phyloP scores from a whole-genome alignment of 345 rosid species.

The Hibiscus trionum region DNA sequence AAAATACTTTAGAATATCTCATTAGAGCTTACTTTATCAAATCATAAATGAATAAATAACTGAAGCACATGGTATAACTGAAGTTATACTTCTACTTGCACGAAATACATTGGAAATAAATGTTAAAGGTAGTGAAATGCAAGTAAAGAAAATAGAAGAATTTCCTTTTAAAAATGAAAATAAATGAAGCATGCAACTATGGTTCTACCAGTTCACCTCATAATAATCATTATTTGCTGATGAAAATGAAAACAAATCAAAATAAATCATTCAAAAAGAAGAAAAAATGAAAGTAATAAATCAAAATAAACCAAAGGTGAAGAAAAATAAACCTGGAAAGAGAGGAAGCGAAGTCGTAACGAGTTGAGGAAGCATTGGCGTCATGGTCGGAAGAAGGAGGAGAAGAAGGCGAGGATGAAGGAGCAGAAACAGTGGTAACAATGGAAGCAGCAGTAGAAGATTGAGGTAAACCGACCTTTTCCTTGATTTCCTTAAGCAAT shows the following conservation, averaged over 20 bases:
- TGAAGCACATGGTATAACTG: neutral
- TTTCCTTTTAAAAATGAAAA: neutral
- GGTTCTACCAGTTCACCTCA: neutral
- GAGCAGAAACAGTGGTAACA: constrained; percentile 40
- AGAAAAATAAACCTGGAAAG: constrained; percentile 48
- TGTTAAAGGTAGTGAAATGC: constrained; percentile 15
- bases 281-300: neutral
- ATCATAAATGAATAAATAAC: neutral
- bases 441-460: constrained; percentile 40
- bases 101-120: constrained; percentile 10
- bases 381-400: constrained; percentile 30
- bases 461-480: constrained; percentile 92
- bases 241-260: constrained; percentile 8
- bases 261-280: neutral
- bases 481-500: constrained; percentile 97
- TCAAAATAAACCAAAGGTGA: neutral
- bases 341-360: constrained; percentile 35
- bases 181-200: neutral
- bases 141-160: neutral
- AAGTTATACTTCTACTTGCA: neutral
- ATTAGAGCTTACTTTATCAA: neutral
- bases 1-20: neutral
- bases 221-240: constrained; percentile 8
- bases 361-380: constrained; percentile 34
- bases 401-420: constrained; percentile 29